phyloP scores from a whole-genome alignment of 345 rosid genomes.

The Syzygium jambos region DNA sequence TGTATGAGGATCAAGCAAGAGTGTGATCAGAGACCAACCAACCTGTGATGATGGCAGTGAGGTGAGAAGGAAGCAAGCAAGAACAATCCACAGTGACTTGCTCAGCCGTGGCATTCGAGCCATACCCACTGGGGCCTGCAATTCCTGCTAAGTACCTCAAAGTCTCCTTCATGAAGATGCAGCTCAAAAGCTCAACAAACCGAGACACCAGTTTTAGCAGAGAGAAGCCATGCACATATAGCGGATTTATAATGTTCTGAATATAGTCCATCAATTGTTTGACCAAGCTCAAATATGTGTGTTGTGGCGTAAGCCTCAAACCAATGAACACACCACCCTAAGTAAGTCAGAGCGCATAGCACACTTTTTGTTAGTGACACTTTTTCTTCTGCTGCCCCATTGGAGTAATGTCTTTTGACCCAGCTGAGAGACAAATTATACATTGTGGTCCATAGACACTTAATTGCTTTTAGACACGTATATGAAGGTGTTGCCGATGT shows the following conservation, averaged over 20 bases:
- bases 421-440: neutral
- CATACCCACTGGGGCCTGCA: conserved; percentile 95
- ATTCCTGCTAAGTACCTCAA: conserved; percentile 74
- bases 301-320: neutral
- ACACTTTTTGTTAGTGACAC: neutral
- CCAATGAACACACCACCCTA: neutral
- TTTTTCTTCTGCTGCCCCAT: neutral
- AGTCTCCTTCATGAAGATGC: conserved; percentile 62
- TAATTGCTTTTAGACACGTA: neutral
- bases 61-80: conserved; percentile 10
- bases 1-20: neutral
- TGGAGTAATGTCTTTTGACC: neutral
- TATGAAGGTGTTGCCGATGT: neutral
- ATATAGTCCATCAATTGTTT: conserved; percentile 4
- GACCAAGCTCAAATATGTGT: neutral
- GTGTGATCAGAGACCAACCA: neutral
- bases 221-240: conserved; percentile 14
- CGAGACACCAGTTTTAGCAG: conserved; percentile 10
- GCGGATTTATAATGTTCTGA: conserved; percentile 3
- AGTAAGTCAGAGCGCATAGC: neutral
- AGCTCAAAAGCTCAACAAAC: conserved; percentile 9
- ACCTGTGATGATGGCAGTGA: conserved; percentile 75
- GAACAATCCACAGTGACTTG: conserved; percentile 44
- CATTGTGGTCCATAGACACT: neutral
- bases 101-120: conserved; percentile 88